Conservation (phyloP, 306 rosid genomes). For the Inga oerstediana region DNA sequence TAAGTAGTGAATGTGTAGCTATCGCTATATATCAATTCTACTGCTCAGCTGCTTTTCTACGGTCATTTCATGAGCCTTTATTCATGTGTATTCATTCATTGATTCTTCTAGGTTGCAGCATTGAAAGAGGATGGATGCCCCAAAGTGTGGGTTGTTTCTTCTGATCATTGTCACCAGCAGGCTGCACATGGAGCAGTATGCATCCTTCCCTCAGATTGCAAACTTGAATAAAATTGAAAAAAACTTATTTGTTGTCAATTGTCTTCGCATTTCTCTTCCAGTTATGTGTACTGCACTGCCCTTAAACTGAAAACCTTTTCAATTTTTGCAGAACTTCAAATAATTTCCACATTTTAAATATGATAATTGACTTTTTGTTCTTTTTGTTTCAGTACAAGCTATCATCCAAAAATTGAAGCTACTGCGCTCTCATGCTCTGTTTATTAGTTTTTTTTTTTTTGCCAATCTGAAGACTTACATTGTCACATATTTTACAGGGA, state of each 20-base stretch:
- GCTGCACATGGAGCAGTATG: constrained; percentile 91
- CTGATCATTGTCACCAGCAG: constrained; percentile 81
- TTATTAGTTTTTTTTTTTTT: neutral
- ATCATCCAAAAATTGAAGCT: constrained; percentile 3
- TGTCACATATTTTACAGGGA: constrained; percentile 61
- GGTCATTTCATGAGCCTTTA: neutral
- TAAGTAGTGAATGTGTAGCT: neutral
- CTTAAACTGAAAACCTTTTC: constrained; percentile 23
- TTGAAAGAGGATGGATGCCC: constrained; percentile 95
- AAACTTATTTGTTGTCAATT: constrained; percentile 24
- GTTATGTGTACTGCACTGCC: neutral
- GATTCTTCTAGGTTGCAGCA: constrained; percentile 68
- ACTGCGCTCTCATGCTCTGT: constrained; percentile 12
- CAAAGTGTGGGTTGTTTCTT: constrained; percentile 92
- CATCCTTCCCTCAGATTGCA: constrained; percentile 39
- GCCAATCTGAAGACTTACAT: constrained; percentile 20
- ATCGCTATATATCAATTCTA: constrained; percentile 11
- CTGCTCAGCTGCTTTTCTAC: constrained; percentile 11
- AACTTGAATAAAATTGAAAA: constrained; percentile 18
- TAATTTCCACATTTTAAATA: neutral
- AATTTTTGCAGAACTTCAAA: constrained; percentile 23
- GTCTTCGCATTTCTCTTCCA: constrained; percentile 18
- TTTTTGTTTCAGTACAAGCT: constrained; percentile 23
- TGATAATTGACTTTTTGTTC: constrained; percentile 16
- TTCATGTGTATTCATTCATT: constrained; percentile 8